Conservation (phyloP, 148 eudicot genomes). For the Spergularia marina region DNA sequence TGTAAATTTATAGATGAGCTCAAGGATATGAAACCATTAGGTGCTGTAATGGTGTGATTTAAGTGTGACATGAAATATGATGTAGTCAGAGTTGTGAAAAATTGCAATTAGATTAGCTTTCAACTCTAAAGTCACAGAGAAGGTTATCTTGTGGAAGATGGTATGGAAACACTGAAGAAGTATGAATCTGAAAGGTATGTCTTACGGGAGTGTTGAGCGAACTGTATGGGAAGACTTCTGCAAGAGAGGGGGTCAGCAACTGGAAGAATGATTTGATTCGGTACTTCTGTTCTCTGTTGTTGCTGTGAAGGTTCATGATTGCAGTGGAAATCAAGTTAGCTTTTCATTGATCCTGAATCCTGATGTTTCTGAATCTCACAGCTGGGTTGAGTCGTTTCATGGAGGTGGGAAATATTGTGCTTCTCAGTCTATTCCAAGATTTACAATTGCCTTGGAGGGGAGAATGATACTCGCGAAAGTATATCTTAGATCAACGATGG, state of each 20-base stretch:
- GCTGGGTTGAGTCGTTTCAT: conserved; percentile 60
- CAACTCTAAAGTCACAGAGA: neutral
- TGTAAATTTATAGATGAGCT: neutral
- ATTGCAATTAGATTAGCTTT: neutral
- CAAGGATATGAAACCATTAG: neutral
- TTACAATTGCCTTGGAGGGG: conserved; percentile 48
- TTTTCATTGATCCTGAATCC: conserved; percentile 72
- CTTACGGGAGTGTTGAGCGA: conserved; percentile 68
- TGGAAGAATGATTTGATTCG: no score
- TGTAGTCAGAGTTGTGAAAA: neutral
- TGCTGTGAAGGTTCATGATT: conserved; percentile 88
- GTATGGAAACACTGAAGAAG: conserved; percentile 92
- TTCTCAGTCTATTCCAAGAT: conserved; percentile 74
- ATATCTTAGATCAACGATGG: conserved; percentile 73
- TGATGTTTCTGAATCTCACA: conserved; percentile 52
- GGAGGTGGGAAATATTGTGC: conserved; percentile 54
- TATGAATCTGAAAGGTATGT: conserved; percentile 63
- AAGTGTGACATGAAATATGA: neutral
- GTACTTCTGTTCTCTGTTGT: conserved; percentile 70
- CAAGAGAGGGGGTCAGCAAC: conserved; percentile 72
- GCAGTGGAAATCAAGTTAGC: conserved; percentile 72
- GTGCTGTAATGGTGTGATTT: neutral
- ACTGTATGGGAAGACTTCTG: conserved; percentile 94
- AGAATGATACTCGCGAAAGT: conserved; percentile 65
- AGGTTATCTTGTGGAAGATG: conserved; percentile 62